Conservation (phyloP, 163 green algal genomes). For the Scenedesmus sp. region DNA sequence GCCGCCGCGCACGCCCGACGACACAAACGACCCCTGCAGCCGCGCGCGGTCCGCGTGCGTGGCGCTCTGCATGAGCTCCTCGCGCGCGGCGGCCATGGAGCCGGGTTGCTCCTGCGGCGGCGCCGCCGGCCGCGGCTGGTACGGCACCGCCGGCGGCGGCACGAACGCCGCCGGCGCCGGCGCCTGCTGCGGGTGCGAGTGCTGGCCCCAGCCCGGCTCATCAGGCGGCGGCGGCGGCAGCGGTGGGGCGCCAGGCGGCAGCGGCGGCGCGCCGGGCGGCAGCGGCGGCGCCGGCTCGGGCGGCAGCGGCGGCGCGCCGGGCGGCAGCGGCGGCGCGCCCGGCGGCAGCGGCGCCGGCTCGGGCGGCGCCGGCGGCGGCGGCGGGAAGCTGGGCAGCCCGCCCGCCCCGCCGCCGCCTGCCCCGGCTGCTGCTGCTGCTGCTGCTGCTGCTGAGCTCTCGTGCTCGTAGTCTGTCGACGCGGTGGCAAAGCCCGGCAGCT, state of each 20-base stretch:
- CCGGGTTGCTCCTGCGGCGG: conserved; percentile 4
- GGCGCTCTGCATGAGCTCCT: conserved; percentile 49
- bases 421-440: conserved; percentile 37
- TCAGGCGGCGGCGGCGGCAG: too few relatives aligned
- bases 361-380: conserved; percentile 34
- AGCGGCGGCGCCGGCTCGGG: background rate
- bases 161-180: background rate
- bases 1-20: conserved; percentile 67
- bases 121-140: conserved; percentile 33
- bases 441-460: conserved; percentile 46
- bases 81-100: conserved; percentile 10
- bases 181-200: conserved; percentile 3
- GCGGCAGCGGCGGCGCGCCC: background rate
- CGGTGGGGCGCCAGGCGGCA: background rate
- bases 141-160: background rate
- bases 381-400: conserved; percentile 17
- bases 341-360: background rate
- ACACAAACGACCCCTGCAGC: conserved; percentile 74
- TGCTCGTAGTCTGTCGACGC: conserved; percentile 57
- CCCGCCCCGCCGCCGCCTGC: background rate
- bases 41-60: conserved; percentile 44
- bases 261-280: conserved; percentile 2
- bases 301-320: background rate
- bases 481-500: conserved; percentile 65
- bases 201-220: too few relatives aligned